phyloP scores from a whole-genome alignment of 1,284 basidiomycete genomes.

The Cystobasidium slooffiae region DNA sequence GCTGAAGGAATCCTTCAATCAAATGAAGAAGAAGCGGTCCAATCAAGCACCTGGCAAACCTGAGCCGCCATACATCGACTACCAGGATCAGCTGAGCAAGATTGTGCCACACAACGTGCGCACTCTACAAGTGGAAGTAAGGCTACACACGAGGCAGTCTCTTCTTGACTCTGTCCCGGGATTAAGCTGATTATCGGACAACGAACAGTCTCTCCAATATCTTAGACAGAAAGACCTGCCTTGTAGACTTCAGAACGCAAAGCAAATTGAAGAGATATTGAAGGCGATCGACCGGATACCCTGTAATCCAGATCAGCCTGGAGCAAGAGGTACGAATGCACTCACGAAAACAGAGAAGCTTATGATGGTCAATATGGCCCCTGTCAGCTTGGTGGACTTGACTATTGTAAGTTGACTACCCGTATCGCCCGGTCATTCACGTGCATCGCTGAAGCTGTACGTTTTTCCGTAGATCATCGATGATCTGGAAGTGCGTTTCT shows the following conservation, averaged over 20 bases:
- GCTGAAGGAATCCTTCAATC: slow-evolving; percentile 9
- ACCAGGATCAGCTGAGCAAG: slow-evolving; percentile 19
- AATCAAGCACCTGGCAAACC: background rate
- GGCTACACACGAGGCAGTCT: background rate
- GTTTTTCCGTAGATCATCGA: slow-evolving; percentile 21
- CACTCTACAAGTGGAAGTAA: slow-evolving; percentile 39
- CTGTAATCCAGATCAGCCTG: background rate
- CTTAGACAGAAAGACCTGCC: slow-evolving; percentile 36
- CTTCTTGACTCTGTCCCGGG: no score
- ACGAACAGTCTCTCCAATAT: slow-evolving; percentile 20
- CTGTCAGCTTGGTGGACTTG: slow-evolving; percentile 23
- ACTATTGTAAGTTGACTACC: slow-evolving; percentile 11
- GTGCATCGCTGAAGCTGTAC: background rate
- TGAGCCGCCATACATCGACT: slow-evolving; percentile 36
- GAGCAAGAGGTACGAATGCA: slow-evolving; percentile 16
- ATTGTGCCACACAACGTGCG: slow-evolving; percentile 39
- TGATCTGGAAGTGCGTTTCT: slow-evolving; percentile 35
- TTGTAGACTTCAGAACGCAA: slow-evolving; percentile 4
- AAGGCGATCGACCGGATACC: slow-evolving; percentile 23
- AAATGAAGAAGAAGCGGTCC: background rate
- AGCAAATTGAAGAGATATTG: slow-evolving; percentile 10
- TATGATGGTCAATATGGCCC: slow-evolving; percentile 34
- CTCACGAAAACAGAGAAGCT: slow-evolving; percentile 41
- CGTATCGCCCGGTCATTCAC: background rate
- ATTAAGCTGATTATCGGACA: background rate